Percentiles rank a stretch among this genome's conserved stretches.
Conservation (phyloP, 2,329 filamentous ascomycete genomes). For the Bisporella sp. region DNA sequence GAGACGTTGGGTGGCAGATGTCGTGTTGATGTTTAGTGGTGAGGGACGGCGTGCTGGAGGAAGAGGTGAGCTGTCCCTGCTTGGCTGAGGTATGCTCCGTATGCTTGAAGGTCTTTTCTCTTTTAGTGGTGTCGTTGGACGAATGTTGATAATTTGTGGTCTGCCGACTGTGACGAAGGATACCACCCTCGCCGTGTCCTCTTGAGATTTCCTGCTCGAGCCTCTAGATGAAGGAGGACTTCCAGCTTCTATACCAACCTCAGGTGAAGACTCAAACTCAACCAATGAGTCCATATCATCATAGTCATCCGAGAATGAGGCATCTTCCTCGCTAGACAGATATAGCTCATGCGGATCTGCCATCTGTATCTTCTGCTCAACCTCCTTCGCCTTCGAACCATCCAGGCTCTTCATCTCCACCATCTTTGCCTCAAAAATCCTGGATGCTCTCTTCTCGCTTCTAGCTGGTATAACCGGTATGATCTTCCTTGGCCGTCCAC, state of each 20-base stretch:
- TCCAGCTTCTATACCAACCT: slow-evolving; percentile 27
- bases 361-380: slow-evolving; percentile 10
- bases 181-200: slow-evolving; percentile 51
- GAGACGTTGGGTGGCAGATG: slow-evolving; percentile 10
- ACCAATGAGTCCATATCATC: slow-evolving; percentile 47
- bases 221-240: slow-evolving; percentile 17
- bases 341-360: slow-evolving; percentile 49
- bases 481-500: slow-evolving; percentile 14
- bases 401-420: slow-evolving; percentile 22
- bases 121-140: not conserved
- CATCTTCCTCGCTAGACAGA: slow-evolving; percentile 60
- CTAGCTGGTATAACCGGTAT: slow-evolving; percentile 18
- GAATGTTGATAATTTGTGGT: slow-evolving; percentile 41
- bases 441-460: slow-evolving; percentile 20
- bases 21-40: slow-evolving; percentile 13
- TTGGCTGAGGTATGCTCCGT: too few species aligned
- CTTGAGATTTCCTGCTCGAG: slow-evolving; percentile 30
- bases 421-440: slow-evolving; percentile 19
- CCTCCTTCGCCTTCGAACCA: slow-evolving; percentile 8
- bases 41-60: slow-evolving; percentile 11
- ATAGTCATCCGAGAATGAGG: slow-evolving; percentile 53
- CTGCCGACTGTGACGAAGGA: slow-evolving; percentile 54
- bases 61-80: not conserved
- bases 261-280: slow-evolving; percentile 30
- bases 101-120: not conserved